Evolutionary conservation across 352 stramenopile genomes (phyloP).

Genomic region (Globisporangium parvum): DNA sequence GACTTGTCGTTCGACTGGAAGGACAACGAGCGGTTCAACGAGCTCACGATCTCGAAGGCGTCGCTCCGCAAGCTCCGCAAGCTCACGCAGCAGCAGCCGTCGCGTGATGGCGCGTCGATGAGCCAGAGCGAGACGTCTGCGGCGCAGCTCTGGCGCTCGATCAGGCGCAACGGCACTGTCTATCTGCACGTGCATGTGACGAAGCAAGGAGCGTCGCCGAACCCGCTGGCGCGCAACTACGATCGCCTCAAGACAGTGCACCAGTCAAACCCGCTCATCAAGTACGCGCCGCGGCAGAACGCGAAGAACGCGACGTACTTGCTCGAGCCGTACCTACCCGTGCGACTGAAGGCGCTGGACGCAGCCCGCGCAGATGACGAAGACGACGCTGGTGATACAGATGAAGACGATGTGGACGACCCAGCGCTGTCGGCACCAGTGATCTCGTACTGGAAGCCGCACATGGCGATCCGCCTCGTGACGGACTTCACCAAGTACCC

Average conservation of each 20-base stretch:
- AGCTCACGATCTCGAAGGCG: slow-evolving; percentile 44
- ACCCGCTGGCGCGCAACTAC: slow-evolving; percentile 34
- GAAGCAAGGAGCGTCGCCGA: slow-evolving; percentile 34
- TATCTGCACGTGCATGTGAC: slow-evolving; percentile 75
- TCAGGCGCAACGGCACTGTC: slow-evolving; percentile 50
- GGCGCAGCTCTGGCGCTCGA: slow-evolving; percentile 26
- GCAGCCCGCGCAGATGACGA: background rate
- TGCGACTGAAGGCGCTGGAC: slow-evolving; percentile 7
- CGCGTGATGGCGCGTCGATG: too few relatives aligned
- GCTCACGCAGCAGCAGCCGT: slow-evolving; percentile 7
- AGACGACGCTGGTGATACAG: slow-evolving; percentile 1
- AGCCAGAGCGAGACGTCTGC: slow-evolving; percentile 2
- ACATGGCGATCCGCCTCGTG: slow-evolving; percentile 62
- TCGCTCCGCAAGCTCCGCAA: slow-evolving; percentile 15
- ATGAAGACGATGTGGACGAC: slow-evolving; percentile 10
- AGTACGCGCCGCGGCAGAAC: slow-evolving; percentile 50
- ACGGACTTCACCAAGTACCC: slow-evolving; percentile 71
- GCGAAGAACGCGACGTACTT: slow-evolving; percentile 59
- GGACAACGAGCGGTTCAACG: slow-evolving; percentile 42
- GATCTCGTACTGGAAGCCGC: slow-evolving; percentile 74
- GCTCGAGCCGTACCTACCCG: slow-evolving; percentile 23
- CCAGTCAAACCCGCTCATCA: slow-evolving; percentile 53
- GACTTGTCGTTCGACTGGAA: slow-evolving; percentile 64
- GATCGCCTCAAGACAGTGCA: slow-evolving; percentile 57
- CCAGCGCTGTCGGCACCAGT: slow-evolving; percentile 26